Evolutionary conservation across 495 filamentous ascomycete species (phyloP).

Genomic region (Aspergillus ellipticus): DNA sequence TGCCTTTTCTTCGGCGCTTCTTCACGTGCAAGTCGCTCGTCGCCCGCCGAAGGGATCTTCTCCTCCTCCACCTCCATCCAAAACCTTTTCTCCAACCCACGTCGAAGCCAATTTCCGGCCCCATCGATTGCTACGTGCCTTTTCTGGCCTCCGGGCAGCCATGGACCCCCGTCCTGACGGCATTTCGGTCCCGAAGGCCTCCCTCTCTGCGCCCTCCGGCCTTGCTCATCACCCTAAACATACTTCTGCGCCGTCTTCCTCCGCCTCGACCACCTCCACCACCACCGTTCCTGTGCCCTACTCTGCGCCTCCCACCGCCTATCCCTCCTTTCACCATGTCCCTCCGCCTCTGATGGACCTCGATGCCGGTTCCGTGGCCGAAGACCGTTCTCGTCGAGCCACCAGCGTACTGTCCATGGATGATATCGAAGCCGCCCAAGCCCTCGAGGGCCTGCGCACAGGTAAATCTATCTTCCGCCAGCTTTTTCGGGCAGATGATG

Average conservation of each 20-base stretch:
- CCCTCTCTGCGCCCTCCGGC: constrained; percentile 14
- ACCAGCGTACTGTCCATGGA: constrained; percentile 64
- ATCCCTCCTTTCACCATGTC: constrained; percentile 27
- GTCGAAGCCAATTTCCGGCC: neutral
- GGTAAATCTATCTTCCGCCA: constrained; percentile 44
- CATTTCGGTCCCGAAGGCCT: constrained; percentile 15
- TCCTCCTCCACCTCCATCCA: neutral
- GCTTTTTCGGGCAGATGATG: neutral
- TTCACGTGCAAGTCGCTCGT: constrained; percentile 2
- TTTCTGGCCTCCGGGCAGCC: constrained; percentile 10
- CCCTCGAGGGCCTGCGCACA: constrained; percentile 76
- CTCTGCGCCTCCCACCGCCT: constrained; percentile 11
- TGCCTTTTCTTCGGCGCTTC: neutral
- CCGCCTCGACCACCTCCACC: constrained; percentile 12
- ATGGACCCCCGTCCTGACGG: constrained; percentile 23
- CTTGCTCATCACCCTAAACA: constrained; percentile 9
- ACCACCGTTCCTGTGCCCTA: constrained; percentile 8
- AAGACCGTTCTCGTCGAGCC: constrained; percentile 43
- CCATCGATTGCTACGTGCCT: neutral
- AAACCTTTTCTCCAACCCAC: neutral
- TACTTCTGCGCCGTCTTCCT: constrained; percentile 9
- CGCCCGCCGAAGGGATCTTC: neutral
- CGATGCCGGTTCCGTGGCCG: constrained; percentile 28
- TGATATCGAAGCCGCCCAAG: constrained; percentile 86
- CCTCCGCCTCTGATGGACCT: constrained; percentile 40